Evolutionary conservation across 164 flowering plant species (phyloP).

Genomic region (Annona squamosa): DNA sequence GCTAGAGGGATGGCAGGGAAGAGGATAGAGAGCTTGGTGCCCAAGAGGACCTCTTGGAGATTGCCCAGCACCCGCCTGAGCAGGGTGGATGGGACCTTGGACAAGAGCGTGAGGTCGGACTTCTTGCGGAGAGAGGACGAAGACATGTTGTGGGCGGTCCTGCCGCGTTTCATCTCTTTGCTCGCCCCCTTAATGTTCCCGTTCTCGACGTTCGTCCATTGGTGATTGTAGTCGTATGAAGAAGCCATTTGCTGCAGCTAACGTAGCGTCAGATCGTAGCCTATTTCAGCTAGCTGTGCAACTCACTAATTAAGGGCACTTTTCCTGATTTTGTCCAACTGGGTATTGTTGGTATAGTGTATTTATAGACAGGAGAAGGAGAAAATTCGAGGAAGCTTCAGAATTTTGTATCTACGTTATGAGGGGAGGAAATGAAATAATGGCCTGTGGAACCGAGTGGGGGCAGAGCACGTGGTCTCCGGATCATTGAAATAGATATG

Average conservation of each 20-base stretch:
- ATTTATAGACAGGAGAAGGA: background rate
- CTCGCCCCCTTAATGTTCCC: slow-evolving; percentile 13
- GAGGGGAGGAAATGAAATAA: too few relatives aligned
- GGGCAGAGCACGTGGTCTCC: background rate
- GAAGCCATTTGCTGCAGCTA: slow-evolving; percentile 3
- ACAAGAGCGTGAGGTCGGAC: slow-evolving; percentile 27
- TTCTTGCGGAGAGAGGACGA: slow-evolving; percentile 30
- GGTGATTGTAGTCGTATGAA: background rate
- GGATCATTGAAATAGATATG: background rate
- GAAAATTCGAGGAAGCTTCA: background rate
- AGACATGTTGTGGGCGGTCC: slow-evolving; percentile 28
- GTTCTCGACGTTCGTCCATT: background rate
- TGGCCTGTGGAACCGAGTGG: background rate
- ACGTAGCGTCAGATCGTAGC: background rate
- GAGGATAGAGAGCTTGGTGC: slow-evolving; percentile 50
- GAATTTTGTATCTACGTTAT: background rate
- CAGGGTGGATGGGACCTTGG: slow-evolving; percentile 18
- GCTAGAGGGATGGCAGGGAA: slow-evolving; percentile 50
- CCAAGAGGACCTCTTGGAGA: slow-evolving; percentile 41
- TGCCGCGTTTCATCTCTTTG: slow-evolving; percentile 10
- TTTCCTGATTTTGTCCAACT: background rate
- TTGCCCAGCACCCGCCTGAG: slow-evolving; percentile 30
- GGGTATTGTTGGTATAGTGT: background rate
- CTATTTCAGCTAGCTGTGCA: too few relatives aligned
- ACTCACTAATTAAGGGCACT: too few relatives aligned